A percentile compares a stretch with the other conserved stretches of the same genome.
phyloP scores from a whole-genome alignment of 371 early-diverging fungal species.

The Mucor plumbeus region DNA sequence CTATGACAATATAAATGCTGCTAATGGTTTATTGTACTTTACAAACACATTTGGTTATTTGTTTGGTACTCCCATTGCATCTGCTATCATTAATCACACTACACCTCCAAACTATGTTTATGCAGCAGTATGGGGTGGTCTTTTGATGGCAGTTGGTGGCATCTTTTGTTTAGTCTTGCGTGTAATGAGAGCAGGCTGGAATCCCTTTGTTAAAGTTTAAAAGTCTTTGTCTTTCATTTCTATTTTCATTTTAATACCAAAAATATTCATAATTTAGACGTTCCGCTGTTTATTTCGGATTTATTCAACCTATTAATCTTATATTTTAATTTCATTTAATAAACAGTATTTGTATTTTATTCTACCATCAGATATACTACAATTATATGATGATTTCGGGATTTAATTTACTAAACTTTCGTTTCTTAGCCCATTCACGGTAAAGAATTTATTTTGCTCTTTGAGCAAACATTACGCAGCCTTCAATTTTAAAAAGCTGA shows the following conservation, averaged over 20 bases:
- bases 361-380: too few species aligned
- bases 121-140: conserved; percentile 35
- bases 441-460: too few species aligned
- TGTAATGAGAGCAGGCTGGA: conserved; percentile 36
- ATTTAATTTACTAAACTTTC: too few species aligned
- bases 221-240: too few species aligned
- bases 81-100: conserved; percentile 41
- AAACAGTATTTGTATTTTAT: too few species aligned
- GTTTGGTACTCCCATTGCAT: conserved; percentile 60
- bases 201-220: conserved; percentile 28
- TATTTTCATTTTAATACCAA: background rate
- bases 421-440: too few species aligned
- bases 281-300: background rate
- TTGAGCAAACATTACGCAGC: too few species aligned
- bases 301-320: too few species aligned
- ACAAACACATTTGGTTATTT: conserved; percentile 57
- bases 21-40: conserved; percentile 54
- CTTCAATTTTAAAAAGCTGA: too few species aligned
- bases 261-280: background rate
- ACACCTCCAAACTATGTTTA: conserved; percentile 29
- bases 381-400: too few species aligned
- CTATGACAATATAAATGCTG: conserved; percentile 48
- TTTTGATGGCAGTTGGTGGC: conserved; percentile 35
- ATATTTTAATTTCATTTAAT: too few species aligned
- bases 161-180: conserved; percentile 33